Base-by-base conservation (phyloP, 2,329 filamentous ascomycete genomes). In the Fusarium bactridioides region DNA sequence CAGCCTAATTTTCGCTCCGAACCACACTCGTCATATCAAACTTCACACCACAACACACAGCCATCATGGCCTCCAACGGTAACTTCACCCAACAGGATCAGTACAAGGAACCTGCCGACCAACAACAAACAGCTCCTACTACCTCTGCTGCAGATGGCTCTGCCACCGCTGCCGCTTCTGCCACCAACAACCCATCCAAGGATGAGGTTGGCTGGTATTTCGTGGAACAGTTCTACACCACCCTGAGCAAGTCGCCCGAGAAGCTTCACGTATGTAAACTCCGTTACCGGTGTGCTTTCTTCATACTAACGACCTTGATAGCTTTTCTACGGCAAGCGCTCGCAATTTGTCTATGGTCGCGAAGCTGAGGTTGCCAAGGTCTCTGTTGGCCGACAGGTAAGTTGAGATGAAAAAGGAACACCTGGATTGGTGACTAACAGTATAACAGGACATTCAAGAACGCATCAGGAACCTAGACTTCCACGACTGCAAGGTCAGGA, bases 201-300 rank as follows among this genome's bases (percentile, higher is more conserved):
- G 94, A 97, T 82, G 94, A 98, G 86, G 94, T 99, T 76, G 96
- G 94, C 83, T 99, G 96, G 96, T 98, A 95, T 86, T 99, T 99
- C 78, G 96, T 99, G 66, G 95, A 98, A 89, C 94, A 97, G 84
- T 99, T 98, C 88, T 99, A 99, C 86, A 98, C 94, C 77, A 99
- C 94, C 70, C 86, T 99, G 80, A 98, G 95, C 90, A 95, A 95
- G 84, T 93, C 87, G 75, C 95, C 96, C 27, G 94, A 97, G 81
- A 97, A 96, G 84, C 93, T 99, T 78, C 95, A 94, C 80, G 90
- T 92, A 84, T 78, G 89, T 84, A 44, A 27, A 13, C 51, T 43
- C 48, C 31, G 11, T 48, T 60, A 6, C 18, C 31, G n/a, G 58
- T 16, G 21, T 10, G 21, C n/a, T 43, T 35, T 41, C 23, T n/a